A percentile compares a stretch with the other conserved stretches of the same genome.
phyloP scores from a whole-genome alignment of 2,329 filamentous ascomycete species.

The Fusarium pseudocircinatum region DNA sequence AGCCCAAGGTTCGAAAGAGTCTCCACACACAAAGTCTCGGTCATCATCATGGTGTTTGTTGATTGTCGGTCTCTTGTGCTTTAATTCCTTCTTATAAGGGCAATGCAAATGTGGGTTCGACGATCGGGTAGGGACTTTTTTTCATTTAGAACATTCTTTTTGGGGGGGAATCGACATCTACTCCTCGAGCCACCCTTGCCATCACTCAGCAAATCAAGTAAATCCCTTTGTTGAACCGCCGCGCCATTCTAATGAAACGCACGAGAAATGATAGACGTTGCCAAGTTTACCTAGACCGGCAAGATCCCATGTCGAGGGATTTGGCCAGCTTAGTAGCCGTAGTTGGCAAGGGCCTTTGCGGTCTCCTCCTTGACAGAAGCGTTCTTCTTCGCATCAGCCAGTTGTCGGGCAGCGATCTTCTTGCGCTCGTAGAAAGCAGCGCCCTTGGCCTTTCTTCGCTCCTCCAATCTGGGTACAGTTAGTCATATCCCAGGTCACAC shows the following conservation, averaged over 20 bases:
- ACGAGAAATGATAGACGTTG: conserved; percentile 59
- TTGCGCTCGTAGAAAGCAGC: conserved; percentile 99
- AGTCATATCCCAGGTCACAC: conserved; percentile 6
- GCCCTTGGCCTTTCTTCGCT: conserved; percentile 99
- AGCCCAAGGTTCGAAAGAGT: conserved; percentile 8
- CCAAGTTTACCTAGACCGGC: conserved; percentile 48
- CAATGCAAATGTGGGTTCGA: conserved; percentile 42
- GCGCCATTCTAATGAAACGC: conserved; percentile 65
- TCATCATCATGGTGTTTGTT: conserved; percentile 42
- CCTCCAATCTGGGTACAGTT: conserved; percentile 79
- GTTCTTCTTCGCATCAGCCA: conserved; percentile 92
- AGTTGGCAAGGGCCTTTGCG: conserved; percentile 85
- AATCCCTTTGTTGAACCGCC: conserved; percentile 60
- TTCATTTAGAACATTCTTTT: conserved; percentile 49
- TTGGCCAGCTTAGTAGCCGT: conserved; percentile 79
- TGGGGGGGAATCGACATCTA: conserved; percentile 46
- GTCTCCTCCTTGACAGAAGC: conserved; percentile 88
- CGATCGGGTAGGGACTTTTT: conserved; percentile 41
- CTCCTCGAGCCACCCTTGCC: conserved; percentile 54
- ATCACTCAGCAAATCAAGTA: conserved; percentile 60
- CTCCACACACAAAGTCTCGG: conserved; percentile 33
- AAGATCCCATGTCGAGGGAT: conserved; percentile 43
- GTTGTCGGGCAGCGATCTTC: conserved; percentile 92
- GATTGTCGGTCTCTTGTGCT: conserved; percentile 46
- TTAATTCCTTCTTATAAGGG: conserved; percentile 45